These are phyloP conservation scores for Apiospora kogelbergensis DNA, from an alignment of 2,329 filamentous ascomycete species.

Conservation along the genomic window DNA sequence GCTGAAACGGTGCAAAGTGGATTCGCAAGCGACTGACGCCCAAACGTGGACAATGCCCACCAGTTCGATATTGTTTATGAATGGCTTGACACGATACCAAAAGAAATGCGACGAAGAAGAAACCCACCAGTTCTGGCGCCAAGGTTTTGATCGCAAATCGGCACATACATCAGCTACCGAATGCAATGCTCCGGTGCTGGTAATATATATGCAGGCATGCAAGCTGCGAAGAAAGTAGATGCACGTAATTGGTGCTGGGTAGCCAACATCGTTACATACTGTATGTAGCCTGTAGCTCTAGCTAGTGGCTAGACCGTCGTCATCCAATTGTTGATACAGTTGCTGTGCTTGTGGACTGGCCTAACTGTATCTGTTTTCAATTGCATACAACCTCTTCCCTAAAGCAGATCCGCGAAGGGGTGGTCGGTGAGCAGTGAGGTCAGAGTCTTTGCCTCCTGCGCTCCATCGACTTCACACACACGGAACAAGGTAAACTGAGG, in stretches of 20 bases:
- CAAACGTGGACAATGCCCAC: not conserved
- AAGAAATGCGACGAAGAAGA: not conserved
- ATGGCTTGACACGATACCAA: not conserved
- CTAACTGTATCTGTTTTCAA: not conserved
- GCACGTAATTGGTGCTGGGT: not conserved
- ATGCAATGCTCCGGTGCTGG: too few species aligned
- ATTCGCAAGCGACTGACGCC: not conserved
- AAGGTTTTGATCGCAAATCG: not conserved
- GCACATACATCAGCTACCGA: not conserved
- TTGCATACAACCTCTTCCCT: not conserved
- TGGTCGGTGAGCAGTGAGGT: not conserved
- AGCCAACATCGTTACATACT: not conserved
- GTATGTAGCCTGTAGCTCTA: not conserved
- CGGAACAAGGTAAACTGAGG: not conserved
- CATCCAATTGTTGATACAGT: conserved; percentile 1
- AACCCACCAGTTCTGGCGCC: not conserved
- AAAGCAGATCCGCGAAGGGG: not conserved
- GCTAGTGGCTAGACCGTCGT: not conserved
- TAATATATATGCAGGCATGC: not conserved
- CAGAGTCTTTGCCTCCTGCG: not conserved
- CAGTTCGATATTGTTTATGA: not conserved
- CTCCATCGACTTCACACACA: not conserved
- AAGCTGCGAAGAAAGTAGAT: not conserved
- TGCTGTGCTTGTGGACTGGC: not conserved
- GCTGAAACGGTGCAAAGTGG: not conserved